Evolutionary conservation across 768 basidiomycete species (phyloP).

Genomic region (Dacryopinax primogenitus): DNA sequence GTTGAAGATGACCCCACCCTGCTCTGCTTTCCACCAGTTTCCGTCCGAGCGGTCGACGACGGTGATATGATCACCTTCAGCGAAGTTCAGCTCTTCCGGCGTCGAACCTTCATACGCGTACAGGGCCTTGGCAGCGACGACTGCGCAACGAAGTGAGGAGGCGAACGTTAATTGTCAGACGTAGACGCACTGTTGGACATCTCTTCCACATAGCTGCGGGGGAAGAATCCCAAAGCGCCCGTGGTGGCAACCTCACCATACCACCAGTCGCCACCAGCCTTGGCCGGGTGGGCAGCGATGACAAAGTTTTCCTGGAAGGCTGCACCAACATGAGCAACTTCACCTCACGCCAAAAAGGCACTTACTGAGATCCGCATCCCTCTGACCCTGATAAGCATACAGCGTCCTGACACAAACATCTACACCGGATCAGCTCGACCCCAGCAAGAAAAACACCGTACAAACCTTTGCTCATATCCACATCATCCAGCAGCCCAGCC

Average conservation of each 20-base stretch:
- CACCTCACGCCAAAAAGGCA: slow-evolving; percentile 15
- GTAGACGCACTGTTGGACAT: slow-evolving; percentile 47
- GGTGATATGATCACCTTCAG: slow-evolving; percentile 61
- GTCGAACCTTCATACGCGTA: slow-evolving; percentile 62
- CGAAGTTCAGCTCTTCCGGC: slow-evolving; percentile 73
- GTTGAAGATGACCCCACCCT: slow-evolving; percentile 70
- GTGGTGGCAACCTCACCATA: slow-evolving; percentile 56
- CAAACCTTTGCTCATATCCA: slow-evolving; percentile 53
- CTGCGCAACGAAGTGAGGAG: slow-evolving; percentile 12
- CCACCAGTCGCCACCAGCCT: slow-evolving; percentile 84
- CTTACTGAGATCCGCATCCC: slow-evolving; percentile 78
- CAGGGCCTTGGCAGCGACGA: slow-evolving; percentile 61
- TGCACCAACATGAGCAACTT: slow-evolving; percentile 23
- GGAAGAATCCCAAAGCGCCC: slow-evolving; percentile 75
- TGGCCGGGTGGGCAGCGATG: slow-evolving; percentile 72
- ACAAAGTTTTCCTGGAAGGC: slow-evolving; percentile 71
- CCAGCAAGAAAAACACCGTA: slow-evolving; percentile 11
- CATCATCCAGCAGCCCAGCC: slow-evolving; percentile 50
- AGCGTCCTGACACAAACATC: slow-evolving; percentile 67
- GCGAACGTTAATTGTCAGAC: neutral
- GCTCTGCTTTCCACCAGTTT: slow-evolving; percentile 96
- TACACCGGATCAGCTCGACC: slow-evolving; percentile 22
- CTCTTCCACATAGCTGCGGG: slow-evolving; percentile 71
- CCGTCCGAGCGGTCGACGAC: slow-evolving; percentile 73
- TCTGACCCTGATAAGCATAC: slow-evolving; percentile 74